Conservation (phyloP, 1,284 basidiomycete genomes). For the Schizopora paradoxa region DNA sequence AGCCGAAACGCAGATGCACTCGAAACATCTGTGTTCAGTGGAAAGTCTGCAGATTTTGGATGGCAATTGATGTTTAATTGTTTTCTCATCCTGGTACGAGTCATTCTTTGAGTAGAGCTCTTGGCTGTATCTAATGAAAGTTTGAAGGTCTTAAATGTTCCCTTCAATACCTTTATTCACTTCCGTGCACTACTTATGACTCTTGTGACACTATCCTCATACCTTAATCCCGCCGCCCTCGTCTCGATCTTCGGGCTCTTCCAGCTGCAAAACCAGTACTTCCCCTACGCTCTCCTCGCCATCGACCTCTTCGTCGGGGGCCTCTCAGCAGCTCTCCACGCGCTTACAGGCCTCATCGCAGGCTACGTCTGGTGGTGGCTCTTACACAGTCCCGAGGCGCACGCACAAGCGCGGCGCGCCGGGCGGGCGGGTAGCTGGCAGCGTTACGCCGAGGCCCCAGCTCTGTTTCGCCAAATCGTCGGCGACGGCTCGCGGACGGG, state of each 20-base stretch:
- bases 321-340: constrained; percentile 46
- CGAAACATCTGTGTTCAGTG: constrained; percentile 54
- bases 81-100: constrained; percentile 54
- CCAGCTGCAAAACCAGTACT: constrained; percentile 63
- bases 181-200: constrained; percentile 64
- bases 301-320: constrained; percentile 71
- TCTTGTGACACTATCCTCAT: constrained; percentile 62
- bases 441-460: constrained; percentile 33
- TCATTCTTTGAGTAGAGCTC: neutral
- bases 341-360: constrained; percentile 65
- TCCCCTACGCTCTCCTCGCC: constrained; percentile 70
- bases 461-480: no score
- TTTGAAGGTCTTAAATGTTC: constrained; percentile 60
- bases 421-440: constrained; percentile 17
- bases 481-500: constrained; percentile 14
- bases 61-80: constrained; percentile 65
- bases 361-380: constrained; percentile 80
- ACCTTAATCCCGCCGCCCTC: constrained; percentile 61
- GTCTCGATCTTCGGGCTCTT: constrained; percentile 74
- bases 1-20: constrained; percentile 63
- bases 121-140: no score
- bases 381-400: constrained; percentile 38
- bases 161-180: constrained; percentile 54
- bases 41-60: constrained; percentile 64
- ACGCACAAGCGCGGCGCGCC: constrained; percentile 24